Percentiles rank a stretch among this genome's conserved stretches.
Conservation (phyloP, 257 asterid genomes). For the Osmanthus fragrans region DNA sequence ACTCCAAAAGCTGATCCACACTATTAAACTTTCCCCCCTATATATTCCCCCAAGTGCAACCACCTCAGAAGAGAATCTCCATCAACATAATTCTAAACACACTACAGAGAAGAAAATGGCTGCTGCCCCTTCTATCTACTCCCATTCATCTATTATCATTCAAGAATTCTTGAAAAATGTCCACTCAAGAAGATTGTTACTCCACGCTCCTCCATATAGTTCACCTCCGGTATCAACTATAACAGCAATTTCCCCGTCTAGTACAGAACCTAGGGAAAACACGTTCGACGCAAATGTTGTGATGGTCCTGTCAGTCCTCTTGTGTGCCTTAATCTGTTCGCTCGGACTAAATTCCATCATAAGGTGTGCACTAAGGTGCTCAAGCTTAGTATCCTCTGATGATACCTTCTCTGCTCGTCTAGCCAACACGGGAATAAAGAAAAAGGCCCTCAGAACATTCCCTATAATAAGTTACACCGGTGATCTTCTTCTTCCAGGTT, state of each 20-base stretch:
- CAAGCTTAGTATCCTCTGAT: slow-evolving; percentile 18
- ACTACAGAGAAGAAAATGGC: slow-evolving; percentile 24
- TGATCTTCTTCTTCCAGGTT: slow-evolving; percentile 36
- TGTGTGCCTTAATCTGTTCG: slow-evolving; percentile 61
- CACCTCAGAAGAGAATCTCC: slow-evolving; percentile 23
- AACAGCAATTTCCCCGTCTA: slow-evolving; percentile 14
- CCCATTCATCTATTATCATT: slow-evolving; percentile 19
- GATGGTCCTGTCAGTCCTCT: slow-evolving; percentile 57
- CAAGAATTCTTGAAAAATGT: slow-evolving; percentile 23
- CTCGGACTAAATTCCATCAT: slow-evolving; percentile 58
- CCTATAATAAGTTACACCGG: slow-evolving; percentile 36
- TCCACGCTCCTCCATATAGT: slow-evolving; percentile 30
- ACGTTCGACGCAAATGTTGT: slow-evolving; percentile 54
- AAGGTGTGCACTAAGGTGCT: slow-evolving; percentile 56
- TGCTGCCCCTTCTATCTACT: slow-evolving; percentile 8
- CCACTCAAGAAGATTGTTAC: slow-evolving; percentile 44
- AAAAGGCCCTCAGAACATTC: slow-evolving; percentile 53
- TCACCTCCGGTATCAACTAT: slow-evolving; percentile 32
- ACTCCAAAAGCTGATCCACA: slow-evolving; percentile 19
- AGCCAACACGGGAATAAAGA: slow-evolving; percentile 52
- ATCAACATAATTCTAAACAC: background rate
- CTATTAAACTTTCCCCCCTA: slow-evolving; percentile 19
- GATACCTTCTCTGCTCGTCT: slow-evolving; percentile 21
- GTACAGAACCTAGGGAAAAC: slow-evolving; percentile 11
- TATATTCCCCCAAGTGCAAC: slow-evolving; percentile 28